phyloP scores from a whole-genome alignment of 1,284 basidiomycete genomes.

The Cutaneotrichosporon sp. region DNA sequence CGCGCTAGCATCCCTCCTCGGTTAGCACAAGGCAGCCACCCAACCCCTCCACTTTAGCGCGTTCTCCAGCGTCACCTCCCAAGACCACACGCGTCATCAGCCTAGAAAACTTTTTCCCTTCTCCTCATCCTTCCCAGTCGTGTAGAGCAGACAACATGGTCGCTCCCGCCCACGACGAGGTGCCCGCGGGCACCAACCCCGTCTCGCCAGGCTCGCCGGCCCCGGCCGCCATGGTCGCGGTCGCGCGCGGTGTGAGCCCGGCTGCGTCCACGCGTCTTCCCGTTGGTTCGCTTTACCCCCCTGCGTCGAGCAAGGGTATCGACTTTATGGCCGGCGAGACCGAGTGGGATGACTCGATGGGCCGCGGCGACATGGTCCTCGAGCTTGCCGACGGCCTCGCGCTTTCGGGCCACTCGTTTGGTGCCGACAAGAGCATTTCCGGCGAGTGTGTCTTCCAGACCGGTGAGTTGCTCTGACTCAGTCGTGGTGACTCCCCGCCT shows the following conservation, averaged over 20 bases:
- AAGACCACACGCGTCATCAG: not conserved
- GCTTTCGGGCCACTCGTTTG: conserved; percentile 88
- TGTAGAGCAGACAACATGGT: conserved; percentile 17
- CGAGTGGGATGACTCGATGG: conserved; percentile 48
- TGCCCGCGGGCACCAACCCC: conserved; percentile 13
- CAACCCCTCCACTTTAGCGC: not conserved
- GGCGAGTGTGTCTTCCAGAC: conserved; percentile 99
- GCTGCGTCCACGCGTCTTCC: conserved; percentile 28
- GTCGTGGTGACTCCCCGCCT: not conserved
- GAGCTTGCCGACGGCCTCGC: conserved; percentile 91
- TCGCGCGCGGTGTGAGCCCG: conserved; percentile 25
- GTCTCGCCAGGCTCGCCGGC: conserved; percentile 29
- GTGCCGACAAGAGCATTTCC: conserved; percentile 87
- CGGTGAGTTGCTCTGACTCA: no score
- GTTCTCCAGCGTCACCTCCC: not conserved
- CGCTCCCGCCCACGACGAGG: conserved; percentile 22
- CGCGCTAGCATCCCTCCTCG: conserved; percentile 3
- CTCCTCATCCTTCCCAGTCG: not conserved
- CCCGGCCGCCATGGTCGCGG: conserved; percentile 18
- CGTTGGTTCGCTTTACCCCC: conserved; percentile 47
- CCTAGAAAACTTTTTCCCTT: not conserved
- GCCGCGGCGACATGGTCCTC: conserved; percentile 63
- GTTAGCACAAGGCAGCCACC: conserved; percentile 8
- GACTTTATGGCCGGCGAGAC: conserved; percentile 45
- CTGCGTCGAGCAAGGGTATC: conserved; percentile 50